phyloP scores from a whole-genome alignment of 768 basidiomycete genomes.

The Trichaptum fuscoviolaceum region DNA sequence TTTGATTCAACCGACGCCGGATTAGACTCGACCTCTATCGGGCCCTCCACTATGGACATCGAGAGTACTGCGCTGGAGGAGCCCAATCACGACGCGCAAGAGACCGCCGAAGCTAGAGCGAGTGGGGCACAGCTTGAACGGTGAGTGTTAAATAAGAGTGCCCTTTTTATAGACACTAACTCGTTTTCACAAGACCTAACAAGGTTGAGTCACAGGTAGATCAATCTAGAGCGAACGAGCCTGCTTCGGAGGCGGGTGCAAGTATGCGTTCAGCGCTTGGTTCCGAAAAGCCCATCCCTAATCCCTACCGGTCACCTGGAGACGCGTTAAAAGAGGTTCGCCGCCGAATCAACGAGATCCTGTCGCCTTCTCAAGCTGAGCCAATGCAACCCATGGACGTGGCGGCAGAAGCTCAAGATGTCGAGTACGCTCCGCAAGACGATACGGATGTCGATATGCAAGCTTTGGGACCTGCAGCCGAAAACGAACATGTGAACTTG shows the following conservation, averaged over 20 bases:
- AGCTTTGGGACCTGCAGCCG: slow-evolving; percentile 81
- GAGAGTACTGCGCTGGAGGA: background rate
- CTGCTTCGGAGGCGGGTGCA: background rate
- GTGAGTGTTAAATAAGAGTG: background rate
- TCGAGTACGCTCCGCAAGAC: slow-evolving; percentile 76
- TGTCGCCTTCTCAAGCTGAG: slow-evolving; percentile 35
- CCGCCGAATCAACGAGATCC: slow-evolving; percentile 80
- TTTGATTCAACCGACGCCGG: slow-evolving; percentile 14
- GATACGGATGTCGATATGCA: slow-evolving; percentile 73
- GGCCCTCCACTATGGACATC: background rate
- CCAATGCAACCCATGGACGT: slow-evolving; percentile 34
- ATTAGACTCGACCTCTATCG: background rate
- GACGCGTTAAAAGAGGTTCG: slow-evolving; percentile 79
- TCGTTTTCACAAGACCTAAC: background rate
- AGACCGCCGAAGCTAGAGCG: background rate
- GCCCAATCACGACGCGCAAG: background rate
- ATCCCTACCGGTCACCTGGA: slow-evolving; percentile 75
- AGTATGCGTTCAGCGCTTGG: background rate
- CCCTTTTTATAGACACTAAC: background rate
- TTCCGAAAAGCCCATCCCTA: slow-evolving; percentile 17
- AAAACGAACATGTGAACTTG: slow-evolving; percentile 78
- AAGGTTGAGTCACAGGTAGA: background rate
- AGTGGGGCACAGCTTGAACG: background rate
- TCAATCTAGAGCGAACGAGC: background rate
- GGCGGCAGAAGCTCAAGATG: slow-evolving; percentile 36